A percentile compares a stretch with the other conserved stretches of the same genome.
Evolutionary conservation across 1,284 basidiomycete species (phyloP).

Genomic region (Ganoderma sp.): DNA sequence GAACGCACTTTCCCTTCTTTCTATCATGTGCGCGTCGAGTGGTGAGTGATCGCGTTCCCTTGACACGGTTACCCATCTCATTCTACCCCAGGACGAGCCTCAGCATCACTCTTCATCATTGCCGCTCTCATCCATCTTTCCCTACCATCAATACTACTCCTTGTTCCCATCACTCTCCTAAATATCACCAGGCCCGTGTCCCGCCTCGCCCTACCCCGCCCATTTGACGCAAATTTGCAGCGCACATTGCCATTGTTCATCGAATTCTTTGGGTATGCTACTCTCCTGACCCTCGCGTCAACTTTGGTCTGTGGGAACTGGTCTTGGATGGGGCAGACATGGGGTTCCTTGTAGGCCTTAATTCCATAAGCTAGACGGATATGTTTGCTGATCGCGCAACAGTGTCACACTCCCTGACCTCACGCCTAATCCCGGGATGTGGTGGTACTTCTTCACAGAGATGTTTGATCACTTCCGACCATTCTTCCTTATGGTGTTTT

Average conservation of each 20-base stretch:
- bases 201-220: slow-evolving; percentile 64
- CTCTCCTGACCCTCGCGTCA: slow-evolving; percentile 54
- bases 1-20: slow-evolving; percentile 69
- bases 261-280: slow-evolving; percentile 59
- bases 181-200: slow-evolving; percentile 65
- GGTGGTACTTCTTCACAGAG: slow-evolving; percentile 99
- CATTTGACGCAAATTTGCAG: slow-evolving; percentile 47
- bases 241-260: slow-evolving; percentile 47
- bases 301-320: slow-evolving; percentile 62
- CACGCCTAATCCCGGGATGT: slow-evolving; percentile 92
- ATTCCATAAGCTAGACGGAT: neutral
- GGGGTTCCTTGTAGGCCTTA: slow-evolving; percentile 75
- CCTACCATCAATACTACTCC: slow-evolving; percentile 70
- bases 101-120: slow-evolving; percentile 65
- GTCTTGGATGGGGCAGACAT: slow-evolving; percentile 77
- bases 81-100: slow-evolving; percentile 53
- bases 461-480: slow-evolving; percentile 98
- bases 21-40: slow-evolving; percentile 75
- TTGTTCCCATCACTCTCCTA: slow-evolving; percentile 73
- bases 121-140: slow-evolving; percentile 77
- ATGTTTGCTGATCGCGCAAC: neutral
- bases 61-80: neutral
- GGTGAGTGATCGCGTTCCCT: slow-evolving; percentile 50
- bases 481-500: slow-evolving; percentile 97
- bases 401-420: slow-evolving; percentile 72